Conservation (phyloP, 176 grass and related monocot genomes). For the maize (Zea mays) region DNA sequence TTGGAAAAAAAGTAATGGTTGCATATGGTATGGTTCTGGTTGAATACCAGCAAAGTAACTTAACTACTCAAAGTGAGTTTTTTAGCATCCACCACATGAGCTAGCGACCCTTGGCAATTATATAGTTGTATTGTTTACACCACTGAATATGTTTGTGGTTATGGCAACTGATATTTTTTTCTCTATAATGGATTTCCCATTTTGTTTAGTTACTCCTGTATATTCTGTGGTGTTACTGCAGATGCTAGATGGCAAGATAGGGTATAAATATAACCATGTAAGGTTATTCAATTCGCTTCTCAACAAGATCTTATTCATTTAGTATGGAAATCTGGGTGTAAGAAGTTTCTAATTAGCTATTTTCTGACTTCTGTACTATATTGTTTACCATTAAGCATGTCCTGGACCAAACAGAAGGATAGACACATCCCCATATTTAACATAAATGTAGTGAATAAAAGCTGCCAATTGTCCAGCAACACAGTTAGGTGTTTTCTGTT, state of each 20-base stretch:
- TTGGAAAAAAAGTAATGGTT: background rate
- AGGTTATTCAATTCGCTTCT: background rate
- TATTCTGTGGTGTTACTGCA: background rate
- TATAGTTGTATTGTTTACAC: background rate
- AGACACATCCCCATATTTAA: background rate
- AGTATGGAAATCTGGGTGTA: background rate
- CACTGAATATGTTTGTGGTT: background rate
- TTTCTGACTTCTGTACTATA: background rate
- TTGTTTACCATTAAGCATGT: background rate
- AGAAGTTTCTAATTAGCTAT: background rate
- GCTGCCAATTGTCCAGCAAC: background rate
- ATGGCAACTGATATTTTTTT: background rate
- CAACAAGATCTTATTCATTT: background rate
- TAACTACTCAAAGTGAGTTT: background rate
- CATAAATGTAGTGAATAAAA: slow-evolving; percentile 16
- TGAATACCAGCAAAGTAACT: background rate
- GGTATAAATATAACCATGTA: background rate
- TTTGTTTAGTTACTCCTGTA: background rate
- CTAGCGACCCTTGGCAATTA: background rate
- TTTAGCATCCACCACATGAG: slow-evolving; percentile 2
- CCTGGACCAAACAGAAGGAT: background rate
- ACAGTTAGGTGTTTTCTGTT: slow-evolving; percentile 1
- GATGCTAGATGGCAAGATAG: background rate
- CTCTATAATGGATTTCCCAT: background rate
- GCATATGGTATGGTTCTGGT: background rate